Percentiles rank a stretch among this genome's conserved stretches.
Conservation (phyloP, 2,329 filamentous ascomycete genomes). For the Erysiphe pulchra region DNA sequence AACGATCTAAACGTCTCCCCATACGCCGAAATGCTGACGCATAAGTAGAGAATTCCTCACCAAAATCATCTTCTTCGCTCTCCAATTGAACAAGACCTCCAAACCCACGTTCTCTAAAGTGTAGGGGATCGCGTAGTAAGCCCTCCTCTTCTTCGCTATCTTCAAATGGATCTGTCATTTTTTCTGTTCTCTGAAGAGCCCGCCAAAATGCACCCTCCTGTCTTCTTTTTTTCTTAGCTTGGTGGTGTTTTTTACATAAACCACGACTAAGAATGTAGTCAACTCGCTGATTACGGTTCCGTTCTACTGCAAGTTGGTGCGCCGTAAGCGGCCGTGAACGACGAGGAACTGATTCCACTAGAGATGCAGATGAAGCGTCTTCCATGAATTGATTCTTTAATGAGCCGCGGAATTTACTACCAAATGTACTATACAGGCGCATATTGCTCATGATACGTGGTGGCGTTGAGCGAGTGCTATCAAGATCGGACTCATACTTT, state of each 20-base stretch:
- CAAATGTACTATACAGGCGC: conserved; percentile 9
- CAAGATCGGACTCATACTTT: conserved; percentile 31
- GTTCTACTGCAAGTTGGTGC: conserved; percentile 58
- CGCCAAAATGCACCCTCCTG: conserved; percentile 41
- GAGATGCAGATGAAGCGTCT: conserved; percentile 30
- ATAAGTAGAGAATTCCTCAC: conserved; percentile 45
- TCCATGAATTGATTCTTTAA: conserved; percentile 35
- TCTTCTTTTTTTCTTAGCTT: conserved; percentile 32
- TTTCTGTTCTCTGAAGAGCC: conserved; percentile 35
- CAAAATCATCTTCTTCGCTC: conserved; percentile 44
- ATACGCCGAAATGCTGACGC: conserved; percentile 38
- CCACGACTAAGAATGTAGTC: conserved; percentile 59
- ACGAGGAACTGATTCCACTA: conserved; percentile 16
- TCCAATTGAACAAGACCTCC: conserved; percentile 37
- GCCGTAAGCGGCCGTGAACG: conserved; percentile 55
- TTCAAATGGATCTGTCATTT: conserved; percentile 27
- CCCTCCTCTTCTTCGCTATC: conserved; percentile 35
- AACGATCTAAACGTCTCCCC: conserved; percentile 39
- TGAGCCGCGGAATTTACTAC: conserved; percentile 17
- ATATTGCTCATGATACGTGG: conserved; percentile 15
- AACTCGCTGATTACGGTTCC: conserved; percentile 54
- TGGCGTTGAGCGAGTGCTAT: conserved; percentile 26
- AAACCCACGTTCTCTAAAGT: conserved; percentile 29
- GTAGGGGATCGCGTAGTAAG: conserved; percentile 11
- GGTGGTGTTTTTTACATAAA: conserved; percentile 38